Evolutionary conservation across 2,329 filamentous ascomycete species (phyloP), one percentile per base, ranked within the genome.

Genomic region (Monosporascus sp.): DNA sequence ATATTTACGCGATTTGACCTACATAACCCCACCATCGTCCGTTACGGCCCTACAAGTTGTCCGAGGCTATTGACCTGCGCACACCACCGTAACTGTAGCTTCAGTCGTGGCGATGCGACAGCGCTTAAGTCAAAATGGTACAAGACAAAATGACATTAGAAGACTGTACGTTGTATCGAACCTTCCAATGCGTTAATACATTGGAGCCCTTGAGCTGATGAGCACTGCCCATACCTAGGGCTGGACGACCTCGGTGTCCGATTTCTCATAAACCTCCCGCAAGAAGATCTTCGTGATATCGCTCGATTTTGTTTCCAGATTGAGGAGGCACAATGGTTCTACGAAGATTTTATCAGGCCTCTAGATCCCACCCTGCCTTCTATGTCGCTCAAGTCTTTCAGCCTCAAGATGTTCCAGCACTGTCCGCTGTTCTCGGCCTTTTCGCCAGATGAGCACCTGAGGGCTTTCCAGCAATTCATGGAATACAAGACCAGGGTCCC

Each of bases 271-370:
- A 97, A 99, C 74, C 83, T 97, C 57, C 94, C 95, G 46, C 81
- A 89, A 60, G 91, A 94, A 72, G 94, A 99, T 72, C 82, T 97
- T 47, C 85, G 86, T 60, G 91, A 89, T 2, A 89, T 96, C 54
- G 90, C 91, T 68, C 88, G 94, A 68, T 94, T 99, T 73, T 97
- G 93, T 74, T 99, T 99, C 71, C 92, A 97, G 74, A 89, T 99
- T 63, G 94, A 99, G 73, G 95, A 99, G 74, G 94, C 94, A 64
- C 95, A 99, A 85, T 99, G 94, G 94, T 99, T 96, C 74, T 99
- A 99, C 82, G 94, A 99, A 78, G 94, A 99, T 73, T 99, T 99
- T 69, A 91, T 99, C 70, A 89, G 94, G 48, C 92, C 93, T 40
- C 78, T 94, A 59, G 89, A 97, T 71, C 87, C 91, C 50, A 81